Base-by-base conservation (phyloP, 2,329 filamentous ascomycete species). In the Berkeleyomyces basicola region DNA sequence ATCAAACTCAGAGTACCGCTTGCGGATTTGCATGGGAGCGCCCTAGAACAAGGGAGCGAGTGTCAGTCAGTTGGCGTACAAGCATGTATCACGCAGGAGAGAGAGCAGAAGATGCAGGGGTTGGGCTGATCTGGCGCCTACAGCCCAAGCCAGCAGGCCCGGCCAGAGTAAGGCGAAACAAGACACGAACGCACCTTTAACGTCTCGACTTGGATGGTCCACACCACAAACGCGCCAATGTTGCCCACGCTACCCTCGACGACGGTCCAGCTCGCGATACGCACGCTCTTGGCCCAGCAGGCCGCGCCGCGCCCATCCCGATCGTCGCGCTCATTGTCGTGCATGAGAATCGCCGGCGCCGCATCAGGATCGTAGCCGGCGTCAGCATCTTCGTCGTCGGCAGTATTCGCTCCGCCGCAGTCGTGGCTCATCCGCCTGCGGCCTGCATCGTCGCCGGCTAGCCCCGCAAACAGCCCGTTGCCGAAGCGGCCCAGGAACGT, bases 1-100 rank as follows among this genome's bases (percentile, higher is more conserved):
- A 71, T 95, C 90, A 70, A 97, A 97, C 72, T 97, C 92, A 0
- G 91, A 96, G 73, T 96, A 97, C 71, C 91, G 80, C 70, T 85
- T 86, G 64, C 82, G 76, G 66, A 85, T 82, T 65, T 79, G 78
- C 74, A 86, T 83, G 58, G 75, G 78, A 64, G 79, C 79, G 49
- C 82, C 82, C 81, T 84, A 61, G 77, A 66, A 3, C 14, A n/a
- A 43, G 36, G 43, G 16, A 49, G n/a, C 39, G 23, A 58, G 37
- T 55, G 58, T 36, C 14, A 40, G 46, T 53, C 40, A 55, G 49
- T 33, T 23, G 10, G n/a, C 33, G 16, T 6, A 7, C 39, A 9
- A 23, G 46, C 23, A 23, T 23, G 23, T 2, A 23, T 42, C 14
- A 40, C 16, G 40, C n/a, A 49, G 55, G 10, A 66, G 33, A 61